Conservation (phyloP, 1,139 yeast species). For the Lodderomyces orthopsilosis region DNA sequence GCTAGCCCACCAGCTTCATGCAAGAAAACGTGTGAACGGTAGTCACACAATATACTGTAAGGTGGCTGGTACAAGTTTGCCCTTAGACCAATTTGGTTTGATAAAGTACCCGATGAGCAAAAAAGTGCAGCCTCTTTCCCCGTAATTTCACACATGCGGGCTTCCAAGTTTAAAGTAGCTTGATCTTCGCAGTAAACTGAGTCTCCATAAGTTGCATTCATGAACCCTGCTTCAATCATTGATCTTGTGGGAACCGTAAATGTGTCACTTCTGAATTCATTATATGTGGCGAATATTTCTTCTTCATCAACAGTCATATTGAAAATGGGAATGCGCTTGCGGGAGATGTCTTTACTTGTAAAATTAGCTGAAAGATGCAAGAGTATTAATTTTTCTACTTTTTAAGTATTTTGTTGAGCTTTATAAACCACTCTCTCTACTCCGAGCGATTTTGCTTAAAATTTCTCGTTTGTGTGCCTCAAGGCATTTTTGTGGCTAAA, state of each 20-base stretch:
- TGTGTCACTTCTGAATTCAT: constrained; percentile 81
- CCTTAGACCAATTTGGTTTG: constrained; percentile 84
- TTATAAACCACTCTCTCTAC: neutral
- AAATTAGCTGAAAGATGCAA: too few species aligned
- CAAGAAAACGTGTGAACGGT: constrained; percentile 77
- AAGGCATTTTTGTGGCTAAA: neutral
- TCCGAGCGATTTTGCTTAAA: constrained; percentile 1
- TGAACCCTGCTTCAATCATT: constrained; percentile 46
- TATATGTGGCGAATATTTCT: constrained; percentile 32
- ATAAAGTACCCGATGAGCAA: constrained; percentile 87
- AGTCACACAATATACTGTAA: constrained; percentile 77
- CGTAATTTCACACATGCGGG: constrained; percentile 61
- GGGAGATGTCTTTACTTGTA: too few species aligned
- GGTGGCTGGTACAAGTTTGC: constrained; percentile 84
- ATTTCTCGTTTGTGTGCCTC: neutral
- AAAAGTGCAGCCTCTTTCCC: constrained; percentile 84
- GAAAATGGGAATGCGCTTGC: neutral
- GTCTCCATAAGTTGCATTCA: constrained; percentile 70
- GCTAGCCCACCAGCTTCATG: constrained; percentile 94
- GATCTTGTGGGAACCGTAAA: constrained; percentile 85
- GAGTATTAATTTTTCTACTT: too few species aligned
- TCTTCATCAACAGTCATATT: constrained; percentile 23
- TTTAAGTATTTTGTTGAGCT: too few species aligned
- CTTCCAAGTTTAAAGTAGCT: constrained; percentile 64
- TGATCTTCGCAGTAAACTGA: constrained; percentile 85